Evolutionary conservation across 345 rosid species (phyloP).

Genomic region (Linum tenue): DNA sequence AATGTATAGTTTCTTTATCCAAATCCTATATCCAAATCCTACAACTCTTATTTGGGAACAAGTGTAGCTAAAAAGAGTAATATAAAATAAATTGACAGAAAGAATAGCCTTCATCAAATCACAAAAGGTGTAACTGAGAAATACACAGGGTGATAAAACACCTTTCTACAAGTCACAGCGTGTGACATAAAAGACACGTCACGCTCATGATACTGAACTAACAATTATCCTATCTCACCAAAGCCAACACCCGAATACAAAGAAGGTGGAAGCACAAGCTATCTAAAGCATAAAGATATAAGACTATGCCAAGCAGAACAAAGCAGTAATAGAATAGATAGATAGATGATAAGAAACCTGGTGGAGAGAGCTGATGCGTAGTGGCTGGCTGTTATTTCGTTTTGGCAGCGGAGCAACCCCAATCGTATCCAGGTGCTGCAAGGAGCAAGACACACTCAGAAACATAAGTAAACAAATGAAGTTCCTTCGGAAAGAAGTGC

Average conservation of each 20-base stretch:
- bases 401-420: conserved; percentile 85
- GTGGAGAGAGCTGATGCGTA: conserved; percentile 92
- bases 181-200: neutral
- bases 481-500: neutral
- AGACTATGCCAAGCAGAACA: neutral
- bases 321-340: conserved; percentile 1
- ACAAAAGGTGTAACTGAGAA: neutral
- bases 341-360: conserved; percentile 41
- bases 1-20: no score
- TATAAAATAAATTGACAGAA: no score
- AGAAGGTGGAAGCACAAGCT: neutral
- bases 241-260: no score
- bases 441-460: conserved; percentile 8
- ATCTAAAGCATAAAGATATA: neutral
- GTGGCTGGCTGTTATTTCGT: conserved; percentile 67
- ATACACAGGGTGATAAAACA: neutral
- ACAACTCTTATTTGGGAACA: no score
- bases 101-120: neutral
- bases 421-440: conserved; percentile 79
- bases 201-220: neutral
- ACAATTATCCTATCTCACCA: no score
- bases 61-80: no score
- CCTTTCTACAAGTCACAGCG: neutral
- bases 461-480: conserved; percentile 6
- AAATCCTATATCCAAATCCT: no score